phyloP scores from a whole-genome alignment of 176 grass and related monocot genomes.

The Zea mays region DNA sequence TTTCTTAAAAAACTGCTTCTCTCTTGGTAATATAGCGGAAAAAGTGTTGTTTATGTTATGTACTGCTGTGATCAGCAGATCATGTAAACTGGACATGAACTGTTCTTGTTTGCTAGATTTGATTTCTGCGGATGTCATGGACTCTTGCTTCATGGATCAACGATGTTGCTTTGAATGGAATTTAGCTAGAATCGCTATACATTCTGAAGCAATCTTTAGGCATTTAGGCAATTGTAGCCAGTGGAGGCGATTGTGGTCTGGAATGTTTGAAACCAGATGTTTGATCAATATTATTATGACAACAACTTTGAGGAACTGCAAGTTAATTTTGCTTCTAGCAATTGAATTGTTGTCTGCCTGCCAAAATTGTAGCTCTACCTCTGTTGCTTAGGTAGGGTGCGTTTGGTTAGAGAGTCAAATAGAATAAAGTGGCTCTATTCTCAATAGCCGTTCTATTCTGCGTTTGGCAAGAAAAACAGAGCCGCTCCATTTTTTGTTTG shows the following conservation, averaged over 20 bases:
- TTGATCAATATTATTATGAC: slow-evolving; percentile 1
- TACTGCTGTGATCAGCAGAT: not conserved
- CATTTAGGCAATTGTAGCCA: not conserved
- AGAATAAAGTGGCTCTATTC: too few relatives aligned
- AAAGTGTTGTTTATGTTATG: not conserved
- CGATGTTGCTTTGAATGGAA: not conserved
- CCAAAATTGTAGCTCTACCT: not conserved
- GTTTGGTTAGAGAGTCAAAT: too few relatives aligned
- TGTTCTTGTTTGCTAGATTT: slow-evolving; percentile 6
- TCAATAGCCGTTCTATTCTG: too few relatives aligned
- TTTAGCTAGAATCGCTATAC: not conserved
- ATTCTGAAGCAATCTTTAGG: not conserved
- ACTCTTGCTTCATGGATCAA: not conserved
- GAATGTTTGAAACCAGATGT: not conserved
- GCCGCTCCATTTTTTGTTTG: too few relatives aligned
- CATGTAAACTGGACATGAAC: not conserved
- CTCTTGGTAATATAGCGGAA: slow-evolving; percentile 10
- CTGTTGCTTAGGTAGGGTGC: slow-evolving; percentile 11
- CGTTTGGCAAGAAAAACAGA: too few relatives aligned
- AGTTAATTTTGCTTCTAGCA: not conserved
- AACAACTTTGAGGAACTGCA: not conserved
- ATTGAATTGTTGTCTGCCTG: not conserved
- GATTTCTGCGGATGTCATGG: not conserved
- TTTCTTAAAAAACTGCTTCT: not conserved
- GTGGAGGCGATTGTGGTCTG: not conserved